A percentile compares a stretch with the other conserved stretches of the same genome.
Evolutionary conservation across 1,139 yeast species (phyloP).

Genomic region (Taphrina flavorubra): DNA sequence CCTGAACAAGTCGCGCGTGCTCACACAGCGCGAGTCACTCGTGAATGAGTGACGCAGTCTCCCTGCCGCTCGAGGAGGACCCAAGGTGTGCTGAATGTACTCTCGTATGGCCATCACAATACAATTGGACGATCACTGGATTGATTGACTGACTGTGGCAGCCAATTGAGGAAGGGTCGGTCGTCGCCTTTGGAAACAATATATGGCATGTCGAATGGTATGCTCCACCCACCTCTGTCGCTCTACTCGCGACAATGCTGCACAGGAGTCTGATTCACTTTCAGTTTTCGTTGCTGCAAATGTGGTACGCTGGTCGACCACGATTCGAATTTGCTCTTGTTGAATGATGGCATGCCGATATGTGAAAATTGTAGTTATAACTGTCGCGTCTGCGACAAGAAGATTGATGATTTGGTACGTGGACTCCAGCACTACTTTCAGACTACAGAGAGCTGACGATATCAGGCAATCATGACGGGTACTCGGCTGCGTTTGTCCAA

Average conservation of each 20-base stretch:
- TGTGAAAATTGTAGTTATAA: conserved; percentile 90
- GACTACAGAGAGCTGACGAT: not conserved
- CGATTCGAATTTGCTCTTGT: conserved; percentile 83
- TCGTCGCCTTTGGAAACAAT: conserved; percentile 43
- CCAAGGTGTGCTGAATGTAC: conserved; percentile 29
- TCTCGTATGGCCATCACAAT: not conserved
- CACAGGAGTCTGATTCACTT: not conserved
- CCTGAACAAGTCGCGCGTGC: not conserved
- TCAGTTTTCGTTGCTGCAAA: conserved; percentile 75
- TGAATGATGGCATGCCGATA: conserved; percentile 89
- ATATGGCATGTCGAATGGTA: conserved; percentile 85
- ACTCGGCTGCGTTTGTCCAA: not conserved
- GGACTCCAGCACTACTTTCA: not conserved
- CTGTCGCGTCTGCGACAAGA: conserved; percentile 84
- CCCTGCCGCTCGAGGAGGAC: conserved; percentile 25
- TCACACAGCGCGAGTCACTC: conserved; percentile 1
- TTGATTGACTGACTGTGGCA: not conserved
- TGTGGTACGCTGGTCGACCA: conserved; percentile 81
- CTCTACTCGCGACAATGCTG: not conserved
- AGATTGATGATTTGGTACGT: conserved; percentile 74
- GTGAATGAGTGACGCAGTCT: conserved; percentile 9
- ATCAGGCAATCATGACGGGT: conserved; percentile 73
- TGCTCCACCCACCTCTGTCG: not conserved
- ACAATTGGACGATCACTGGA: not conserved
- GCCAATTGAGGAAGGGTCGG: conserved; percentile 44